Evolutionary conservation across 441 rosid species (phyloP).

Genomic region (Brassica balearica): DNA sequence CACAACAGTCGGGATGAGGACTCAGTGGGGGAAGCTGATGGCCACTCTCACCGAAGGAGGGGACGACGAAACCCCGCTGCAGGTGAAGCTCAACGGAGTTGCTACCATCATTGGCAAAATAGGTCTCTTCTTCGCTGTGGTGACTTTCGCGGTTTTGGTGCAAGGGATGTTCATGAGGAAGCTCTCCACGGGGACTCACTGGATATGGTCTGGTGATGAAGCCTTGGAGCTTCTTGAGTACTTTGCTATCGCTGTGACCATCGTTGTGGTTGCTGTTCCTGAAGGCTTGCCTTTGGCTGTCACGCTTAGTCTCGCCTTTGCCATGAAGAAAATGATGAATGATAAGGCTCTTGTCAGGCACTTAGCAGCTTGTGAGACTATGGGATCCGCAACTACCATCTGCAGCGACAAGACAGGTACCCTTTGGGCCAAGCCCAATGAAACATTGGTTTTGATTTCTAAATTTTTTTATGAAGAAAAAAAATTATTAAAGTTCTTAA

Average conservation of each 20-base stretch:
- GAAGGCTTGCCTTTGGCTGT: slow-evolving; percentile 79
- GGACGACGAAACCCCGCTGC: slow-evolving; percentile 75
- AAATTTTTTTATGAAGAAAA: no score
- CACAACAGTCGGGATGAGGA: slow-evolving; percentile 80
- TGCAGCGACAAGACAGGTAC: slow-evolving; percentile 75
- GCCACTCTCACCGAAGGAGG: slow-evolving; percentile 78
- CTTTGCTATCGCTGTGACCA: slow-evolving; percentile 76
- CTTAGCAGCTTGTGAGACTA: slow-evolving; percentile 77
- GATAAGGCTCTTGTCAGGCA: slow-evolving; percentile 77
- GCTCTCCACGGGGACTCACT: slow-evolving; percentile 49
- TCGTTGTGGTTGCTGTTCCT: slow-evolving; percentile 81
- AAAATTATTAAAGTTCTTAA: no score
- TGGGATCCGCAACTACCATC: slow-evolving; percentile 76
- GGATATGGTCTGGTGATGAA: slow-evolving; percentile 68
- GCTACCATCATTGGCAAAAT: slow-evolving; percentile 76
- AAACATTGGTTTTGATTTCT: no score
- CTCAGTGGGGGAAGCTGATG: slow-evolving; percentile 82
- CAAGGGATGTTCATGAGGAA: slow-evolving; percentile 61
- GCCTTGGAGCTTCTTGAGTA: slow-evolving; percentile 60
- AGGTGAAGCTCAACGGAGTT: slow-evolving; percentile 77
- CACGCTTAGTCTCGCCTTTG: slow-evolving; percentile 74
- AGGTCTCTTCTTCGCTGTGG: slow-evolving; percentile 67
- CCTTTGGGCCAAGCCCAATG: no score
- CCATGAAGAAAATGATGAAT: slow-evolving; percentile 86
- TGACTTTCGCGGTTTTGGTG: slow-evolving; percentile 67